Evolutionary conservation across 2,329 filamentous ascomycete genomes (phyloP).

Genomic region (Metarhizium humberi): DNA sequence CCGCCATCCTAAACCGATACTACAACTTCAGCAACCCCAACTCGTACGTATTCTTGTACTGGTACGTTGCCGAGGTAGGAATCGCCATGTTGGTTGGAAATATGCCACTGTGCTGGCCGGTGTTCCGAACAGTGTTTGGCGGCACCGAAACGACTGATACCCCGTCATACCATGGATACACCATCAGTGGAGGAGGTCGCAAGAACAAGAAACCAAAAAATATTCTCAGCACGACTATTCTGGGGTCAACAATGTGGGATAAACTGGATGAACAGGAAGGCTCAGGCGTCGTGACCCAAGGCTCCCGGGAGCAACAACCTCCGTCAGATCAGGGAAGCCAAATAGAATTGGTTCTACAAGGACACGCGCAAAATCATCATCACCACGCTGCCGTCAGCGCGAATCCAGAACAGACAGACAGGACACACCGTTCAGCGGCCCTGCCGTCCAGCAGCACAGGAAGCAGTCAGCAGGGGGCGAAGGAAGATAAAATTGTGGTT

Average conservation of each 20-base stretch:
- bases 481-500: slow-evolving; percentile 16
- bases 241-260: slow-evolving; percentile 17
- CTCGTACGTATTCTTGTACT: slow-evolving; percentile 46
- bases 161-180: slow-evolving; percentile 15
- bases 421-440: slow-evolving; percentile 4
- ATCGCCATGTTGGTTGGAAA: slow-evolving; percentile 53
- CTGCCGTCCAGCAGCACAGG: not conserved
- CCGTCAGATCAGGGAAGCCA: slow-evolving; percentile 16
- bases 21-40: slow-evolving; percentile 50
- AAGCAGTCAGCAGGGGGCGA: slow-evolving; percentile 1
- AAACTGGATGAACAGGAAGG: slow-evolving; percentile 19
- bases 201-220: slow-evolving; percentile 7
- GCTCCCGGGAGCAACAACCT: not conserved
- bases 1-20: slow-evolving; percentile 51
- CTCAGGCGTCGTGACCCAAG: not conserved
- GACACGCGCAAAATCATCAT: slow-evolving; percentile 4
- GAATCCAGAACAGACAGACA: slow-evolving; percentile 1
- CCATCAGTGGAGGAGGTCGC: slow-evolving; percentile 8
- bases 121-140: slow-evolving; percentile 35
- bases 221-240: slow-evolving; percentile 9
- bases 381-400: slow-evolving; percentile 10
- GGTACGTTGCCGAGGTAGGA: slow-evolving; percentile 50
- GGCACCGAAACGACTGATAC: slow-evolving; percentile 12
- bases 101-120: slow-evolving; percentile 49
- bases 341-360: slow-evolving; percentile 19